Percentiles rank a stretch among this genome's conserved stretches.
Evolutionary conservation across 2,329 filamentous ascomycete species (phyloP).

Genomic region (Trichoderma citrinoviride): DNA sequence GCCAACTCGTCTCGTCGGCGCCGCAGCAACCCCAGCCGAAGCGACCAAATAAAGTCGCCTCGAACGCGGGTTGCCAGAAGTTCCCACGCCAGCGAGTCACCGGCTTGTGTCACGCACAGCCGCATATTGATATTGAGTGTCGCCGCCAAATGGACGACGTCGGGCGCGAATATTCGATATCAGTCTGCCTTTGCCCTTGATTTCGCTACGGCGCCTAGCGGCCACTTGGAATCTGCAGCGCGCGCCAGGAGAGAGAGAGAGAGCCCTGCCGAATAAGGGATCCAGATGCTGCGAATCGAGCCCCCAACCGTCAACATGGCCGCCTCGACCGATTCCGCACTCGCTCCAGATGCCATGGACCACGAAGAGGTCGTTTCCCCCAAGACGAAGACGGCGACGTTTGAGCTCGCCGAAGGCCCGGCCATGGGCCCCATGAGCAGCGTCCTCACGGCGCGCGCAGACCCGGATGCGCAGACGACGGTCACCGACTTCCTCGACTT

Average conservation of each 20-base stretch:
- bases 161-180: neutral
- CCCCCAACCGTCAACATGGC: constrained; percentile 30
- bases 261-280: neutral
- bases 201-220: neutral
- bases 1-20: neutral
- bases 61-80: constrained; percentile 14
- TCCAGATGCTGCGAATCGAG: neutral
- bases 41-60: constrained; percentile 1
- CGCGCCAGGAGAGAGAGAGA: no score
- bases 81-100: neutral
- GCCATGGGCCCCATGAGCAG: constrained; percentile 38
- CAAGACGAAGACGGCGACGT: constrained; percentile 30
- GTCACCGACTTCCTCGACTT: constrained; percentile 69
- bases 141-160: constrained; percentile 12
- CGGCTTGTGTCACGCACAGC: constrained; percentile 15
- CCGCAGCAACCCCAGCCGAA: neutral
- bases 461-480: constrained; percentile 67
- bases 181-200: neutral
- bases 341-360: constrained; percentile 24
- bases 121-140: neutral
- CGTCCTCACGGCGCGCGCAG: constrained; percentile 52
- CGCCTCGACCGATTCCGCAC: constrained; percentile 22
- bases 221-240: neutral
- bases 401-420: constrained; percentile 28
- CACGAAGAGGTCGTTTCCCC: constrained; percentile 31